Conservation (phyloP, 129 eudicot genomes). For the Silybum marianum region DNA sequence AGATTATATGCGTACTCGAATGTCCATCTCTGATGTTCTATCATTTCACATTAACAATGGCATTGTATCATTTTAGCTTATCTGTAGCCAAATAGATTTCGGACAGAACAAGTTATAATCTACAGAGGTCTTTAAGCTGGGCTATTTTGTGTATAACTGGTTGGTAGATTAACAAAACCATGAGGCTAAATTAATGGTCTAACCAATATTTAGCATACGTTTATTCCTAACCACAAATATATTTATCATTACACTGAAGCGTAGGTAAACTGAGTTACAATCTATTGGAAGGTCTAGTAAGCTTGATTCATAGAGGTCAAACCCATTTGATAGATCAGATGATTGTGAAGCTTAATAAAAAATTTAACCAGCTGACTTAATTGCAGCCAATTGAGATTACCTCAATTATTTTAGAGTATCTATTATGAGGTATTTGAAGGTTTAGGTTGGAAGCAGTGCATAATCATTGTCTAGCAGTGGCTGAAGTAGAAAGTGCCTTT, state of each 20-base stretch:
- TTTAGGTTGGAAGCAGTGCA: not conserved
- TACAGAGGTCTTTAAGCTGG: not conserved
- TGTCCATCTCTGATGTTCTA: not conserved
- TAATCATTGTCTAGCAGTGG: not conserved
- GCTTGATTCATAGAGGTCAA: not conserved
- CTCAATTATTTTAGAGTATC: not conserved
- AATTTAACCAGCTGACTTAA: not conserved
- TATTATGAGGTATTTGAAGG: slow-evolving; percentile 1
- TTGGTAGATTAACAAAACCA: not conserved
- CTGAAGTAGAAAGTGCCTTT: slow-evolving; percentile 1
- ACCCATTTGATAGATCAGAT: slow-evolving; percentile 3
- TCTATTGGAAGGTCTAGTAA: not conserved
- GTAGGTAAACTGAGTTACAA: not conserved
- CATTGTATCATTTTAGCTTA: not conserved
- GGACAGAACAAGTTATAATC: not conserved
- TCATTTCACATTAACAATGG: not conserved
- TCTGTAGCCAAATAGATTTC: not conserved
- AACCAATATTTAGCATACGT: not conserved
- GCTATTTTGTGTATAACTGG: not conserved
- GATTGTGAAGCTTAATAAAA: not conserved
- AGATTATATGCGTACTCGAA: not conserved
- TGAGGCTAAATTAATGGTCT: not conserved
- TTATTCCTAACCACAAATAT: not conserved
- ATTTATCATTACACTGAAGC: not conserved
- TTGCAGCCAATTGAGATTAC: not conserved